These are phyloP conservation scores for Cordyceps fumosorosea DNA, from an alignment of 2,329 filamentous ascomycete species.

Conservation along the genomic window DNA sequence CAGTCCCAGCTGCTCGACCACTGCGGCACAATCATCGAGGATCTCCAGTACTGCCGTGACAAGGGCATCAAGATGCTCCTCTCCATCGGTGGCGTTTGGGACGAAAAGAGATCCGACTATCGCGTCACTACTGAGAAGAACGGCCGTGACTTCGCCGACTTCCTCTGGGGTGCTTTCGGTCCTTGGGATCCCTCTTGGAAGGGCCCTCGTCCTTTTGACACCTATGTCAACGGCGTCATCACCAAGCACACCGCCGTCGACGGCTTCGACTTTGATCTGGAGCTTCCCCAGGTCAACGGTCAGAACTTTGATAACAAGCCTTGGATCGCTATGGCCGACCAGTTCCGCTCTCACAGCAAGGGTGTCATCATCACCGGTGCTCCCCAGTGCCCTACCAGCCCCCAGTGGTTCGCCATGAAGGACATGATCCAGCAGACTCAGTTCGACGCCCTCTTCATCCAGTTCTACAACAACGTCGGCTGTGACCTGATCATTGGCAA, in stretches of 20 bases:
- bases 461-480: slow-evolving; percentile 42
- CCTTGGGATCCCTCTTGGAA: slow-evolving; percentile 25
- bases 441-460: slow-evolving; percentile 39
- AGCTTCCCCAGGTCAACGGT: slow-evolving; percentile 26
- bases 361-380: slow-evolving; percentile 35
- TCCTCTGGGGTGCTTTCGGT: slow-evolving; percentile 33
- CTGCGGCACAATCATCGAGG: slow-evolving; percentile 30
- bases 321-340: slow-evolving; percentile 33
- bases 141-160: slow-evolving; percentile 31
- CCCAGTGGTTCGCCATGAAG: slow-evolving; percentile 26
- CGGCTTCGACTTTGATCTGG: slow-evolving; percentile 39
- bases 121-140: slow-evolving; percentile 24
- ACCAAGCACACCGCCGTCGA: slow-evolving; percentile 25
- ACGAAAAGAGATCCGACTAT: slow-evolving; percentile 25
- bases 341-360: slow-evolving; percentile 26
- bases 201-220: slow-evolving; percentile 35
- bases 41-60: slow-evolving; percentile 35
- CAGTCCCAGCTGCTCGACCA: slow-evolving; percentile 27
- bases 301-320: slow-evolving; percentile 22
- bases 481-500: slow-evolving; percentile 30
- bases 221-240: slow-evolving; percentile 13
- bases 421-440: slow-evolving; percentile 32
- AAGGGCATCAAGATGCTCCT: slow-evolving; percentile 37
- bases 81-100: slow-evolving; percentile 32
- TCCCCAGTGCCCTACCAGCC: slow-evolving; percentile 35